phyloP scores from a whole-genome alignment of 2,329 filamentous ascomycete genomes.

The Trichoderma harzianum region DNA sequence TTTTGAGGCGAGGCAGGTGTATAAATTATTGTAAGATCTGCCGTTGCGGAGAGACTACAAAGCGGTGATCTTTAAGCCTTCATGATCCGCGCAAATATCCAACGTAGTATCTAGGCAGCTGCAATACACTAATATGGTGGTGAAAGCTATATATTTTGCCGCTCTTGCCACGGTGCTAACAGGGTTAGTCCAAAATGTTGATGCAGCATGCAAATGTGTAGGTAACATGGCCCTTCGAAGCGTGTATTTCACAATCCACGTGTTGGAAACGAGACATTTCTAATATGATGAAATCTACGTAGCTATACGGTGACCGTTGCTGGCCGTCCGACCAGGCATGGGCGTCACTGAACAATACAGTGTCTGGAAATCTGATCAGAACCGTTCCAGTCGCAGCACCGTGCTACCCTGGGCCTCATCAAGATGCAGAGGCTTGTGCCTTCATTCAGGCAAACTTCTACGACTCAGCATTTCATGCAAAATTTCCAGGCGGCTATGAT shows the following conservation, averaged over 20 bases:
- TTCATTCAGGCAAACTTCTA: not conserved
- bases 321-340: not conserved
- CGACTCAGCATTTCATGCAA: not conserved
- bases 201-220: not conserved
- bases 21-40: not conserved
- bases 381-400: not conserved
- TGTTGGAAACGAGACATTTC: not conserved
- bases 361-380: not conserved
- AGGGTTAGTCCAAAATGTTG: not conserved
- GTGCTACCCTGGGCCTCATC: not conserved
- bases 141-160: not conserved
- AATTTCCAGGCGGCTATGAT: not conserved
- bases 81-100: not conserved
- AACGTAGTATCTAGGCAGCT: not conserved
- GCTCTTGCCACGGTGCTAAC: not conserved
- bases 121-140: not conserved
- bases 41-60: not conserved
- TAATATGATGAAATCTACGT: not conserved
- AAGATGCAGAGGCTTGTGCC: not conserved
- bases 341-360: not conserved
- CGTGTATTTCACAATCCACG: not conserved
- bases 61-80: not conserved
- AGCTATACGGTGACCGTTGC: not conserved
- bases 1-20: not conserved
- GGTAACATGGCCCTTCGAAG: not conserved